Evolutionary conservation across 352 stramenopile genomes (phyloP), one percentile per base, ranked within the genome.

Genomic region (Pythium coloratum): DNA sequence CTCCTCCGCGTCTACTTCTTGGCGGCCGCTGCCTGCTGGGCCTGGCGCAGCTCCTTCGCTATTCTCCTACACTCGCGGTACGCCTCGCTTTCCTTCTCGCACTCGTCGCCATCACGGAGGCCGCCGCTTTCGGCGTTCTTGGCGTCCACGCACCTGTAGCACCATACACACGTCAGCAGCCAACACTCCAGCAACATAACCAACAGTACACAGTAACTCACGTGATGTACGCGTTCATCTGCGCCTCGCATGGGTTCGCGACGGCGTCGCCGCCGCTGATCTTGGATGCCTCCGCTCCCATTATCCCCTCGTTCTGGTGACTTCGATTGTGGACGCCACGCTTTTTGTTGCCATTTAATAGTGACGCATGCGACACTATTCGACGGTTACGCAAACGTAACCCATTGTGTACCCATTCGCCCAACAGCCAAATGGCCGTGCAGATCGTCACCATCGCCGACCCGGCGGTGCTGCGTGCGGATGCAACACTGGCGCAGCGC

Each of bases 151-250:
- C 75, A 81, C 32, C 75, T 81, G 20, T 30, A 32, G 38, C 38
- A 10, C 10, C 44, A 50, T 6, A 34, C 55, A 61, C 20, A 3
- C 8, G 18, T 28, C 18, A 34, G 36, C 54, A 16, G 6, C 12
- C 12, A 64, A 34, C 3, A 13, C 18, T 18, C 38, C 61, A 53
- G 63, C 24, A 26, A 13, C 32, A 8, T 32, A 20, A 8, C 6
- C 33, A 38, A 10, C 26, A 18, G 6, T 59, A 59, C 13, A 38
- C 20, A 26, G 56, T n/a, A 46, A 90, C 79, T 68, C 59, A 92
- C 84, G 86, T 90, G 72, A 92, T 84, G 72, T 92, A 92, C 44
- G 59, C 67, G 18, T 86, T 72, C 82, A 92, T 92, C 65, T 88
- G 70, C 2, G 59, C 49, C 18, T 76, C 66, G 65, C 84, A 92